A percentile compares a stretch with the other conserved stretches of the same genome.
phyloP scores from a whole-genome alignment of 2,329 filamentous ascomycete species.

The Paraconiothyrium sp. region DNA sequence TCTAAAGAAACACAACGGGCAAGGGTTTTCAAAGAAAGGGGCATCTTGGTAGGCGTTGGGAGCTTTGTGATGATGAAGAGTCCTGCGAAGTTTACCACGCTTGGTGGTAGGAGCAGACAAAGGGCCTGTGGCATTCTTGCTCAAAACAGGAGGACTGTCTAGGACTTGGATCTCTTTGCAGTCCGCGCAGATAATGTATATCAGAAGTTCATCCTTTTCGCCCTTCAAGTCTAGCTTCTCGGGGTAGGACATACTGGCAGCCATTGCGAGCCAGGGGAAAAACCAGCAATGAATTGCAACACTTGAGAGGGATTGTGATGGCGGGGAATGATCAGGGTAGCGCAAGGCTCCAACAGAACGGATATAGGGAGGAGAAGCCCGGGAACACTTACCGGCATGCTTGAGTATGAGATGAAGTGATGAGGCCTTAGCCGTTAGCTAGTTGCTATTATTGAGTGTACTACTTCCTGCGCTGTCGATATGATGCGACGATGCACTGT shows the following conservation, averaged over 20 bases:
- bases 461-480: constrained; percentile 5
- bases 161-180: constrained; percentile 15
- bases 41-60: constrained; percentile 32
- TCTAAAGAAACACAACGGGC: constrained; percentile 38
- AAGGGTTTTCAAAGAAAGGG: constrained; percentile 41
- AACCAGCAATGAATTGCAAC: neutral
- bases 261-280: constrained; percentile 23
- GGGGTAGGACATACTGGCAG: constrained; percentile 18
- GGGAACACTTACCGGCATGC: constrained; percentile 43
- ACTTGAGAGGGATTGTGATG: constrained; percentile 10
- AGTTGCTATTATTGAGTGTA: constrained; percentile 17
- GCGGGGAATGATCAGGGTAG: constrained; percentile 19
- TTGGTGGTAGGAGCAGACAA: constrained; percentile 9
- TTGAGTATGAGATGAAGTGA: constrained; percentile 18
- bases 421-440: constrained; percentile 20
- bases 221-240: constrained; percentile 25
- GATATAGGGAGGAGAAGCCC: constrained; percentile 13
- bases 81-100: constrained; percentile 19
- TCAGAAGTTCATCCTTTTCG: constrained; percentile 24
- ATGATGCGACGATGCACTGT: constrained; percentile 11
- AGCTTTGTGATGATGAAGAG: constrained; percentile 39
- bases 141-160: constrained; percentile 4
- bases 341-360: neutral
- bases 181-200: constrained; percentile 21
- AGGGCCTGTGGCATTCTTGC: neutral